Percentiles rank a stretch among this genome's conserved stretches.
phyloP scores from a whole-genome alignment of 2,329 filamentous ascomycete species.

The Botryotinia narcissicola region DNA sequence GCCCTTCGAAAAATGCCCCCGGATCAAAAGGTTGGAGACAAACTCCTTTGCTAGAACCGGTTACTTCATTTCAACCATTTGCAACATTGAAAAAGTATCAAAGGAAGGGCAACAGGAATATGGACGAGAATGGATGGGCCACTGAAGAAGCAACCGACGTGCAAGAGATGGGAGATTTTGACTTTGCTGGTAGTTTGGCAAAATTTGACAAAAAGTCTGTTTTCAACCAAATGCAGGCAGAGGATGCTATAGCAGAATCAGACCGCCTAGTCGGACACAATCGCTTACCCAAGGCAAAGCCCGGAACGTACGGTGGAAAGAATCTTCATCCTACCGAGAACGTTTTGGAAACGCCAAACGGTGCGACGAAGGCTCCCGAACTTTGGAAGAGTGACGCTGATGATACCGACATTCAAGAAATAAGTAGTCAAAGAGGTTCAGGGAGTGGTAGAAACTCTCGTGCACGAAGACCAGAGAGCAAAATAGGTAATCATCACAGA shows the following conservation, averaged over 20 bases:
- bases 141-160: conserved; percentile 95
- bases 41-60: conserved; percentile 63
- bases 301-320: conserved; percentile 75
- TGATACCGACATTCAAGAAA: conserved; percentile 46
- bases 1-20: conserved; percentile 44
- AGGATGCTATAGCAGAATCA: conserved; percentile 85
- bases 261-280: conserved; percentile 91
- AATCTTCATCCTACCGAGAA: conserved; percentile 92
- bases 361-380: conserved; percentile 31
- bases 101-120: conserved; percentile 42
- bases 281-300: conserved; percentile 55
- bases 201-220: conserved; percentile 93
- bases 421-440: conserved; percentile 32
- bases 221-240: conserved; percentile 87
- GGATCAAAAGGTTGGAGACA: conserved; percentile 66
- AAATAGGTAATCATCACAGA: conserved; percentile 34
- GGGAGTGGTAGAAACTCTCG: conserved; percentile 44
- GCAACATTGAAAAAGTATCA: conserved; percentile 57
- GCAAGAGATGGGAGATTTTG: conserved; percentile 90
- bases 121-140: conserved; percentile 78
- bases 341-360: conserved; percentile 65
- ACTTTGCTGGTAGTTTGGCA: conserved; percentile 83
- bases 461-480: conserved; percentile 39
- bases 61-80: conserved; percentile 61
- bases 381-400: conserved; percentile 73